Evolutionary conservation across 1,139 yeast genomes (phyloP), one percentile per base, ranked within the genome.

Genomic region (Magnusiomyces paraingens): DNA sequence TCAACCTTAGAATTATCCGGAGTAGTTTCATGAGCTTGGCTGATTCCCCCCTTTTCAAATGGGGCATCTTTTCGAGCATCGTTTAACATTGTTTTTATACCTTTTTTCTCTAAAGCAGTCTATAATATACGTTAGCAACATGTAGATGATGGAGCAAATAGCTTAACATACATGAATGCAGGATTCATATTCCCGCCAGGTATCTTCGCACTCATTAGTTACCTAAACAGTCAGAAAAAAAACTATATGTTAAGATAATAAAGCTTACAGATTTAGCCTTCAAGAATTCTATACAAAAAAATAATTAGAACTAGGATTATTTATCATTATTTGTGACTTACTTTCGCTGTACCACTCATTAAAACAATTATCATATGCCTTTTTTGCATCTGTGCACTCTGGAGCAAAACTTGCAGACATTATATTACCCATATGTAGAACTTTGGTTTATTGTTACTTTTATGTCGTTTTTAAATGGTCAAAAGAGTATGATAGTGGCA

Each of bases 401-500:
- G 97, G 96, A 46, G 98, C 98, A 76, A 93, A 87, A 58, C 96
- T 89, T 10, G 87, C 84, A 26, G 97, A 90, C 95, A 91, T 86
- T 51, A 62, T 58, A 61, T 67, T 69, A 39, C 73, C 74, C 73
- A 70, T 69, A 45, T 50, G 50, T 17, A 17, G 10, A 26, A 32
- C 35, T 36, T 6, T 39, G 17, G 29, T 46, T 44, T 12, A 12
- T 20, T 35, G 2, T 47, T 10, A n/a, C n/a, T 15, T 15, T 21
- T 17, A 11, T n/a, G 29, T n/a, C 5, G 26, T 12, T 35, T 14
- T 29, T 15, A 46, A 46, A 46, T 6, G 15, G 26, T 29, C 4
- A 18, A 14, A 20, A 11, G 26, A 12, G 17, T 14, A 6, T 20
- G 20, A 21, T 47, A 43, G 40, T 35, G 11, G 2, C 3, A 39